These are phyloP conservation scores for Ulota crispa DNA, from an alignment of 225 moss, liverwort and hornwort species.

Conservation along the genomic window DNA sequence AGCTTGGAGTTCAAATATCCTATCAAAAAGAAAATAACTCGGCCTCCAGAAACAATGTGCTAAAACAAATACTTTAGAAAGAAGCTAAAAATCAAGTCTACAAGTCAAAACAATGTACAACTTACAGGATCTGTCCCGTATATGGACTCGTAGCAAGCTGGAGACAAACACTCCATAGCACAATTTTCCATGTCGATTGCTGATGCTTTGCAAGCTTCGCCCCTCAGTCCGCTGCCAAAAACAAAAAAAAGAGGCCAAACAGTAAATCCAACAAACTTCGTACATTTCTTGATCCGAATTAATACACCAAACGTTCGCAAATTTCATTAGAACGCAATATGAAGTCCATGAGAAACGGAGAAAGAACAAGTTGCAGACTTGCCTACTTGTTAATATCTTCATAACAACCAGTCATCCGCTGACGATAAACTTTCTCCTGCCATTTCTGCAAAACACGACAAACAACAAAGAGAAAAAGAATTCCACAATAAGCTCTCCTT, in stretches of 20 bases:
- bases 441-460: constrained; percentile 40
- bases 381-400: constrained; percentile 61
- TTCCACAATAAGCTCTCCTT: neutral
- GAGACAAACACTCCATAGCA: constrained; percentile 73
- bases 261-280: neutral
- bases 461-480: neutral
- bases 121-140: constrained; percentile 78
- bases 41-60: neutral
- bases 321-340: neutral
- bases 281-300: neutral
- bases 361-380: constrained; percentile 30
- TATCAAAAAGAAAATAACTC: neutral
- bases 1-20: neutral
- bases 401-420: constrained; percentile 40
- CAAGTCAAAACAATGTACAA: neutral
- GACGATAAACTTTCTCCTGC: constrained; percentile 57
- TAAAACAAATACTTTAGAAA: neutral
- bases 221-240: constrained; percentile 50
- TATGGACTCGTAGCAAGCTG: constrained; percentile 58
- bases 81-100: neutral
- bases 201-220: constrained; percentile 48
- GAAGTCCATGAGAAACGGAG: neutral
- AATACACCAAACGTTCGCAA: neutral
- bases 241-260: neutral
- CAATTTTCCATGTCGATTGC: constrained; percentile 71